Evolutionary conservation across 1,284 basidiomycete species (phyloP).

Genomic region (Melampsora americana): DNA sequence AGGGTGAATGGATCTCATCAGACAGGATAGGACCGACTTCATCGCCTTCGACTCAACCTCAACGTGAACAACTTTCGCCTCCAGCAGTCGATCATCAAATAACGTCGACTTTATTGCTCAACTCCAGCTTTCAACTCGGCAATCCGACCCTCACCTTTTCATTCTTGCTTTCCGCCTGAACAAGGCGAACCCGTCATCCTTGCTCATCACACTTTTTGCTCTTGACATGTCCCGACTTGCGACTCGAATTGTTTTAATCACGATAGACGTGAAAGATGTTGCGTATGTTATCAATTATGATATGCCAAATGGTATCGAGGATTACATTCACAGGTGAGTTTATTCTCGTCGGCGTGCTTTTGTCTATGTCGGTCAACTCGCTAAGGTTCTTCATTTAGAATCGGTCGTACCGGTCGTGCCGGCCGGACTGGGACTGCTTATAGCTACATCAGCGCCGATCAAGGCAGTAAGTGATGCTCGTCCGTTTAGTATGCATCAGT

Average conservation of each 20-base stretch:
- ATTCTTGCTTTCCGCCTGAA: no score
- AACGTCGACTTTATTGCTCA: no score
- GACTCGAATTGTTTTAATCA: not conserved
- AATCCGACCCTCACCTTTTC: no score
- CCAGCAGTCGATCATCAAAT: no score
- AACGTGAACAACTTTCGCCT: no score
- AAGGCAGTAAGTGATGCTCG: conserved; percentile 46
- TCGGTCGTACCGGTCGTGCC: conserved; percentile 62
- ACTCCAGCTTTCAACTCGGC: no score
- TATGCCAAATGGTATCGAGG: conserved; percentile 50
- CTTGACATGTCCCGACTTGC: no score
- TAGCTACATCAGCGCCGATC: conserved; percentile 74
- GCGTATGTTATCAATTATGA: conserved; percentile 52
- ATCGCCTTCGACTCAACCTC: no score
- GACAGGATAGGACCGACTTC: no score
- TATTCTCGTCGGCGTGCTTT: conserved; percentile 46
- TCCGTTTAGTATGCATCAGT: not conserved
- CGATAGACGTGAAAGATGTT: conserved; percentile 49
- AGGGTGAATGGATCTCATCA: no score
- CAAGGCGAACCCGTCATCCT: no score
- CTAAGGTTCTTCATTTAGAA: conserved; percentile 55
- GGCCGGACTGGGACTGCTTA: conserved; percentile 68
- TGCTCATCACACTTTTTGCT: conserved; percentile 6
- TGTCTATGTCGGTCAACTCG: conserved; percentile 3
- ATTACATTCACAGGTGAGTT: conserved; percentile 48